These are phyloP conservation scores for Colletotrichum echinochloae DNA, from an alignment of 2,329 filamentous ascomycete species.

Conservation along the genomic window DNA sequence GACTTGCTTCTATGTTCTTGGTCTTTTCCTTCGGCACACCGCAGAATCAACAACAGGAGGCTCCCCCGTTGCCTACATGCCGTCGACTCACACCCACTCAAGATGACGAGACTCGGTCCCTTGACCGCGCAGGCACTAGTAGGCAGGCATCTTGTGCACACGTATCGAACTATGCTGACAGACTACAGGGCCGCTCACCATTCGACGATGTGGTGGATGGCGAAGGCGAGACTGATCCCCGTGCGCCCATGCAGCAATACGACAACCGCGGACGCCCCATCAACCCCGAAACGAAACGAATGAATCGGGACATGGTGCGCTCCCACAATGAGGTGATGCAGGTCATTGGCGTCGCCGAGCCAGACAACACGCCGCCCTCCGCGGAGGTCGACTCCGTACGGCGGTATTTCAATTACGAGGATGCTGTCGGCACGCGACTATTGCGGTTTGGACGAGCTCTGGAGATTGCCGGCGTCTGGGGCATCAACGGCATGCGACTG, in stretches of 20 bases:
- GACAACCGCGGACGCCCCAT: constrained; percentile 67
- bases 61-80: neutral
- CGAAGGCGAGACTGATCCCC: constrained; percentile 56
- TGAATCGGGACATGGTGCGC: constrained; percentile 68
- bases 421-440: constrained; percentile 57
- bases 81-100: neutral
- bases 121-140: constrained; percentile 69
- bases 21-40: neutral
- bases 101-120: constrained; percentile 54
- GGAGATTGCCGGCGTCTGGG: constrained; percentile 62
- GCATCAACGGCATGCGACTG: constrained; percentile 64
- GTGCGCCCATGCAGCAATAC: constrained; percentile 61
- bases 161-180: constrained; percentile 14
- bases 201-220: constrained; percentile 69
- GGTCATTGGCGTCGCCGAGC: constrained; percentile 71
- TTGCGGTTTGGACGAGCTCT: constrained; percentile 50
- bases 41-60: neutral
- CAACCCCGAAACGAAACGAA: constrained; percentile 65
- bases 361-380: constrained; percentile 59
- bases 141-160: constrained; percentile 47
- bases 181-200: constrained; percentile 66
- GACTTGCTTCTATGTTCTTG: neutral
- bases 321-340: constrained; percentile 74
- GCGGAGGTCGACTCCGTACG: constrained; percentile 56
- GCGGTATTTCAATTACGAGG: constrained; percentile 61